phyloP scores from a whole-genome alignment of 805 yeast genomes.

The Candida suzukii region DNA sequence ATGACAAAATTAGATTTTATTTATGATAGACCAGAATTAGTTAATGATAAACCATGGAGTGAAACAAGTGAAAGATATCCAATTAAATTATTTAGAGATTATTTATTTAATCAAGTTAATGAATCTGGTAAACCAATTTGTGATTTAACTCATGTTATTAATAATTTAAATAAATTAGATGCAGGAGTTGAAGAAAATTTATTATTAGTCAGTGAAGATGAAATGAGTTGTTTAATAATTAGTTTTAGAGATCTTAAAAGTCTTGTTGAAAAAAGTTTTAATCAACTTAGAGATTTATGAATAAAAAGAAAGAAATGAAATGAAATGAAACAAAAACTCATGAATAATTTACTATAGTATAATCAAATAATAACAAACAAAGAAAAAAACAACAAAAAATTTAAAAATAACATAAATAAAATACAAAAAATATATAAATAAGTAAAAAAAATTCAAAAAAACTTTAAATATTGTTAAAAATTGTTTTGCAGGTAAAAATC shows the following conservation, averaged over 20 bases:
- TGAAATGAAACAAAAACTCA: too few species aligned
- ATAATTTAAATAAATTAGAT: conserved; percentile 80
- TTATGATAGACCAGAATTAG: conserved; percentile 64
- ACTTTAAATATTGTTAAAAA: too few species aligned
- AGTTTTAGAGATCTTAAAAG: conserved; percentile 78
- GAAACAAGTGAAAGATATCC: conserved; percentile 74
- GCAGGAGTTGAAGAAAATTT: conserved; percentile 85
- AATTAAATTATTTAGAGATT: conserved; percentile 70
- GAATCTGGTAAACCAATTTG: conserved; percentile 70
- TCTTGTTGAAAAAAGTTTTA: conserved; percentile 61
- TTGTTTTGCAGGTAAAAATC: too few species aligned
- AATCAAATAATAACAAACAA: too few species aligned
- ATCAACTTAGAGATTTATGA: conserved; percentile 27
- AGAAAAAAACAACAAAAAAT: too few species aligned
- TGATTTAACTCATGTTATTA: conserved; percentile 76
- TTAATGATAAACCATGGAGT: conserved; percentile 52
- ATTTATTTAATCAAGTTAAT: conserved; percentile 78
- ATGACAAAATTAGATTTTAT: conserved; percentile 76
- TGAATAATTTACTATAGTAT: too few species aligned
- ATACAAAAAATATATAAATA: too few species aligned
- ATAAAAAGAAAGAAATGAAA: background rate
- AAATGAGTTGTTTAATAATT: conserved; percentile 75
- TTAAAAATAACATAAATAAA: too few species aligned
- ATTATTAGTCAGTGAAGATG: conserved; percentile 76
- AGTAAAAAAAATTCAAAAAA: too few species aligned